phyloP scores from a whole-genome alignment of 139 green algal species.

The Picochlorum sp. region DNA sequence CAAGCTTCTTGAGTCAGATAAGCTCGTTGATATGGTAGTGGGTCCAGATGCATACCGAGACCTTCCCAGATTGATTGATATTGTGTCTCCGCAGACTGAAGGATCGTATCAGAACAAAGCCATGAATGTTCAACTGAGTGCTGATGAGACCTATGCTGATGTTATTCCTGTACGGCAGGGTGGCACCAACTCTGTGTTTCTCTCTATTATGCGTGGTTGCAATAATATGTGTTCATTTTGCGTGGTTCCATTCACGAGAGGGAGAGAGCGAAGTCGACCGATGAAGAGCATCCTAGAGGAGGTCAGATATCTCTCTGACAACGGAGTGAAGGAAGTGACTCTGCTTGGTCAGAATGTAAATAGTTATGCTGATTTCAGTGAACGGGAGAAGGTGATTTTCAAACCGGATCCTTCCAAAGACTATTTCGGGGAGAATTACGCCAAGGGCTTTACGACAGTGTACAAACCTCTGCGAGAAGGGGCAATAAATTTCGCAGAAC shows the following conservation, averaged over 20 bases:
- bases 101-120: conserved; percentile 13
- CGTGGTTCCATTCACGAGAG: conserved; percentile 78
- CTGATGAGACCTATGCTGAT: conserved; percentile 85
- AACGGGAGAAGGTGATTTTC: too few species aligned
- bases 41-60: conserved; percentile 85
- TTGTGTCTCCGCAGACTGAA: conserved; percentile 28
- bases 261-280: conserved; percentile 65
- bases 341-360: conserved; percentile 94
- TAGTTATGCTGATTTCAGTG: conserved; percentile 60
- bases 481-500: conserved; percentile 59
- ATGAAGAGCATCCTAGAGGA: conserved; percentile 63
- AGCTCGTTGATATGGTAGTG: conserved; percentile 79
- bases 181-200: conserved; percentile 41
- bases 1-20: conserved; percentile 52
- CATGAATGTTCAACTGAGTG: conserved; percentile 77
- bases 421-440: conserved; percentile 13
- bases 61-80: conserved; percentile 64
- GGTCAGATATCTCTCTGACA: conserved; percentile 40
- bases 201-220: conserved; percentile 84
- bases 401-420: neutral
- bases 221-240: conserved; percentile 92
- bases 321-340: conserved; percentile 70
- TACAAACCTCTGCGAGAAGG: conserved; percentile 64
- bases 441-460: conserved; percentile 63
- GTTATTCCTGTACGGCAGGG: conserved; percentile 55